These are phyloP conservation scores for Phoma sp. DNA, from an alignment of 2,329 filamentous ascomycete genomes.

Conservation along the genomic window DNA sequence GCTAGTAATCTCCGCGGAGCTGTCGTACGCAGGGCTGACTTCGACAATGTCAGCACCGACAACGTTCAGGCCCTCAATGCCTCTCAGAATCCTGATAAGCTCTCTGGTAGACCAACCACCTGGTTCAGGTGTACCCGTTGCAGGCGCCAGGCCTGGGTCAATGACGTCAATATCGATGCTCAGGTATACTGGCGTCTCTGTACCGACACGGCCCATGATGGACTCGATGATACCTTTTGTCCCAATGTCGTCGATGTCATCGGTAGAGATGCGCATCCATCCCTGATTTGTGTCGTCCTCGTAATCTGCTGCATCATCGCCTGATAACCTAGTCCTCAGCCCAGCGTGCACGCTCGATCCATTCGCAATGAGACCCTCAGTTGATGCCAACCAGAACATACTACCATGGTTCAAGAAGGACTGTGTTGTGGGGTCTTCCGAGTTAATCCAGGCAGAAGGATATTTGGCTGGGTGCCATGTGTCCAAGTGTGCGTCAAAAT, in stretches of 20 bases:
- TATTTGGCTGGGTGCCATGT: slow-evolving; percentile 87
- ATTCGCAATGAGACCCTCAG: slow-evolving; percentile 80
- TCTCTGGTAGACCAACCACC: slow-evolving; percentile 92
- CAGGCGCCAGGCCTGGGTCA: slow-evolving; percentile 75
- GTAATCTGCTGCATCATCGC: slow-evolving; percentile 70
- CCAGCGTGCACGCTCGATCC: slow-evolving; percentile 80
- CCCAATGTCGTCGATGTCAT: slow-evolving; percentile 87
- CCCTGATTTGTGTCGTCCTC: slow-evolving; percentile 75
- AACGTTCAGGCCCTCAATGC: slow-evolving; percentile 81
- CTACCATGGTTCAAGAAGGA: slow-evolving; percentile 84
- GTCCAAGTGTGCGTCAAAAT: slow-evolving; percentile 72
- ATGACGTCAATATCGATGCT: slow-evolving; percentile 83
- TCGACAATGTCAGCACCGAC: slow-evolving; percentile 92
- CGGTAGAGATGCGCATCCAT: slow-evolving; percentile 79
- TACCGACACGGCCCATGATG: slow-evolving; percentile 76
- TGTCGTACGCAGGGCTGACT: slow-evolving; percentile 85
- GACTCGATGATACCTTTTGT: slow-evolving; percentile 70
- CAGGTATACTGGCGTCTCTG: slow-evolving; percentile 79
- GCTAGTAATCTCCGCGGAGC: slow-evolving; percentile 78
- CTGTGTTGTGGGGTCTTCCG: slow-evolving; percentile 62
- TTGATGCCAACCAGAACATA: slow-evolving; percentile 89
- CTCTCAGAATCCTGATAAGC: slow-evolving; percentile 81
- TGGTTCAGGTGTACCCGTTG: slow-evolving; percentile 87
- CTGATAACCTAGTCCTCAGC: slow-evolving; percentile 75
- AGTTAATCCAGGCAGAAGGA: slow-evolving; percentile 72